phyloP scores from a whole-genome alignment of 371 early-diverging fungal genomes.

The Nematocida sp. region DNA sequence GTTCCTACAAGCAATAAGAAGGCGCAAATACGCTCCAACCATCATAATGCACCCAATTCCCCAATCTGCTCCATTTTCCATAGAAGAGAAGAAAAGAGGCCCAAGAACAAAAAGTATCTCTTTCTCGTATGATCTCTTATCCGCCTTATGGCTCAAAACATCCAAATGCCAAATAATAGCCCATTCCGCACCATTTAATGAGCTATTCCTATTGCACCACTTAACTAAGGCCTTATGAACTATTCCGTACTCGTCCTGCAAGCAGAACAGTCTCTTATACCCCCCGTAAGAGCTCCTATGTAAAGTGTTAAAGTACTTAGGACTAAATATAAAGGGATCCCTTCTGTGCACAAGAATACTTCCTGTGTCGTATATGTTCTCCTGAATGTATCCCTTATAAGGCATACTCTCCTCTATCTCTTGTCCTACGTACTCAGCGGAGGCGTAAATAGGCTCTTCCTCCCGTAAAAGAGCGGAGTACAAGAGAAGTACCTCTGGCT shows the following conservation, averaged over 20 bases:
- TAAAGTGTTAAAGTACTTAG: background rate
- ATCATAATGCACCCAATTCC: background rate
- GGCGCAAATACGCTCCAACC: background rate
- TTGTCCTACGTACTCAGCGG: background rate
- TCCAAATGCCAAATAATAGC: conserved; percentile 8
- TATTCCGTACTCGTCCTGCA: conserved; percentile 49
- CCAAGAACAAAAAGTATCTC: conserved; percentile 33
- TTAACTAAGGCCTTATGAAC: conserved; percentile 12
- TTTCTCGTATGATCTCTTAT: conserved; percentile 20
- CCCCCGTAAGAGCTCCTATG: background rate
- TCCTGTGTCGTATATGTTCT: background rate
- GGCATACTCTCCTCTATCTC: conserved; percentile 27
- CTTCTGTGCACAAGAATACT: conserved; percentile 28
- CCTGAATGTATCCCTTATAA: conserved; percentile 23
- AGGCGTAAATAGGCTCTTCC: background rate
- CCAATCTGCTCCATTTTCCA: background rate
- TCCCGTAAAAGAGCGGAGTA: conserved; percentile 5
- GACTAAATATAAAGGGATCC: background rate
- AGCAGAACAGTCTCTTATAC: conserved; percentile 21
- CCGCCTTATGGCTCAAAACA: background rate
- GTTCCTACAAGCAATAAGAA: background rate
- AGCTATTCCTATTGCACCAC: conserved; percentile 17
- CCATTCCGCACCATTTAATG: conserved; percentile 18
- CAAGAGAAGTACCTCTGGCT: background rate
- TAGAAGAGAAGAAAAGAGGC: conserved; percentile 10